phyloP scores from a whole-genome alignment of 2,329 filamentous ascomycete species.

The Mariannaea elegans region DNA sequence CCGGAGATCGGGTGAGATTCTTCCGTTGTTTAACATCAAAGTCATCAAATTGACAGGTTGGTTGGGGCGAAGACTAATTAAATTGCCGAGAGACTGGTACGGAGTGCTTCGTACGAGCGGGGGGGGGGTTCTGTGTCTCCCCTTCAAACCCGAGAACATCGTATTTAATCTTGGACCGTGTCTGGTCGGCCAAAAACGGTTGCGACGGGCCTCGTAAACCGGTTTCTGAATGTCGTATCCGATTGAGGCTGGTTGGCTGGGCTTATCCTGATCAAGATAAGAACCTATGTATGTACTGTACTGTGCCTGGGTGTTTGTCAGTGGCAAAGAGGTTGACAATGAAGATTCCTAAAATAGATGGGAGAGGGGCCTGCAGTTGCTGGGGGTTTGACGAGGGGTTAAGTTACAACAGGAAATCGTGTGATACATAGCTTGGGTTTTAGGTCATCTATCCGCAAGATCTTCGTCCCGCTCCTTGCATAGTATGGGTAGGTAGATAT shows the following conservation, averaged over 20 bases:
- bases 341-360: constrained; percentile 17
- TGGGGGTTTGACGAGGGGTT: neutral
- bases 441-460: neutral
- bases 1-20: constrained; percentile 16
- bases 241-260: neutral
- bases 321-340: constrained; percentile 22
- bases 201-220: constrained; percentile 11
- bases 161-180: constrained; percentile 1
- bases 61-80: too few species aligned
- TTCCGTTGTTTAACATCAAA: constrained; percentile 14
- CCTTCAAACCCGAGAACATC: neutral
- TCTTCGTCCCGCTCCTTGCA: neutral
- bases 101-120: too few species aligned
- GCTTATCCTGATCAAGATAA: neutral
- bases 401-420: constrained; percentile 1
- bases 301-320: neutral
- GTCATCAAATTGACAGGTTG: too few species aligned
- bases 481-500: neutral
- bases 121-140: constrained; percentile 1
- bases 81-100: too few species aligned
- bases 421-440: constrained; percentile 10
- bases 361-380: constrained; percentile 12
- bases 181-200: neutral
- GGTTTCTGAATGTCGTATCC: constrained; percentile 4
- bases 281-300: neutral